Percentiles rank a stretch among this genome's conserved stretches.
These are phyloP conservation scores for Geranium rotundifolium DNA, from an alignment of 345 rosid species.

Conservation along the genomic window DNA sequence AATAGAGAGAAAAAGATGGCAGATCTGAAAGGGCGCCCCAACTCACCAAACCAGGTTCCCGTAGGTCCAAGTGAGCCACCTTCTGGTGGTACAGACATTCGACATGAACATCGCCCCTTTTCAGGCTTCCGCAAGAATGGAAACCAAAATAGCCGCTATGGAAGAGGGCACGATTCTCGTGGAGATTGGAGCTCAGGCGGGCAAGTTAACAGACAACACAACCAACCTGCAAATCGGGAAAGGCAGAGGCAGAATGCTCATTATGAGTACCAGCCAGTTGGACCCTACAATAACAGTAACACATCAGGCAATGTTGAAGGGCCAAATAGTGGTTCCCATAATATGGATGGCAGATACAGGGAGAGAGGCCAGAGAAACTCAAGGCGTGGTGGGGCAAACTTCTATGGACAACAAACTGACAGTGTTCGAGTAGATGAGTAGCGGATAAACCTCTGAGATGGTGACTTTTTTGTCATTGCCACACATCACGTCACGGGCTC, in stretches of 20 bases:
- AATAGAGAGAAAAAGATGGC: constrained; percentile 37
- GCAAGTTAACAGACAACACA: constrained; percentile 45
- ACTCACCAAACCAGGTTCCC: constrained; percentile 21
- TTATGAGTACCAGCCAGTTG: constrained; percentile 79
- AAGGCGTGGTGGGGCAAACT: constrained; percentile 47
- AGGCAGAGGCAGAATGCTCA: constrained; percentile 52
- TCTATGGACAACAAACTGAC: constrained; percentile 39
- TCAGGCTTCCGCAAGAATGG: constrained; percentile 44
- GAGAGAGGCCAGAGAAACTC: constrained; percentile 55
- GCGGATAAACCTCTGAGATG: constrained; percentile 15
- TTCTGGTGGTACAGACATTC: constrained; percentile 26
- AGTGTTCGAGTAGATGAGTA: constrained; percentile 25
- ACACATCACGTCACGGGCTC: not conserved
- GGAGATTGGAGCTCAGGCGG: constrained; percentile 62
- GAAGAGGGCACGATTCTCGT: constrained; percentile 45
- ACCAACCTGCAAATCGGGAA: constrained; percentile 37
- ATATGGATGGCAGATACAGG: constrained; percentile 41
- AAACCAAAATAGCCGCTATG: constrained; percentile 39
- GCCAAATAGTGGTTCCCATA: constrained; percentile 37
- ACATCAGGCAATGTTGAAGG: constrained; percentile 35
- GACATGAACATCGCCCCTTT: constrained; percentile 28
- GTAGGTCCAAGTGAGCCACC: constrained; percentile 22
- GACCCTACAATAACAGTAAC: constrained; percentile 21
- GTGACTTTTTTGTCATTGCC: not conserved
- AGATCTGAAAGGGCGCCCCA: constrained; percentile 23